Evolutionary conservation across 1,284 basidiomycete genomes (phyloP).

Genomic region (Peniophora sp.): DNA sequence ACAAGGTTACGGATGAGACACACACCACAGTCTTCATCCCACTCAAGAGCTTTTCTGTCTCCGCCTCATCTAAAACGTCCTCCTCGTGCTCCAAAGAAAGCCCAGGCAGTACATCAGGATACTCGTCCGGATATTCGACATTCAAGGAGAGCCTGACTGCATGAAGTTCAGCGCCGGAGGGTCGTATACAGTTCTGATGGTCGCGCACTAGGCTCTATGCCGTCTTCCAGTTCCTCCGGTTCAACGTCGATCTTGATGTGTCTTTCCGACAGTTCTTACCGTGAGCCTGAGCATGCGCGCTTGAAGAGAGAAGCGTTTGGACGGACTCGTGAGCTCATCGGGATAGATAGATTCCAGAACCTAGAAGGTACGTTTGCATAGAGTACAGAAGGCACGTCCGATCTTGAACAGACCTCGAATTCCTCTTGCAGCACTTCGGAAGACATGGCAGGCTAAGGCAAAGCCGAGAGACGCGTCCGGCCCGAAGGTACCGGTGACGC

Average conservation of each 20-base stretch:
- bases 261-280: slow-evolving; percentile 76
- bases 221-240: slow-evolving; percentile 71
- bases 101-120: slow-evolving; percentile 74
- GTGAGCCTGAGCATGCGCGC: slow-evolving; percentile 40
- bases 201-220: slow-evolving; percentile 52
- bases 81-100: slow-evolving; percentile 63
- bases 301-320: slow-evolving; percentile 14
- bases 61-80: slow-evolving; percentile 59
- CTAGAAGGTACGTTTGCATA: slow-evolving; percentile 29
- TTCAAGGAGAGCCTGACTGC: slow-evolving; percentile 73
- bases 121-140: slow-evolving; percentile 63
- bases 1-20: slow-evolving; percentile 13
- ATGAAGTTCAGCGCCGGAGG: slow-evolving; percentile 14
- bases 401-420: slow-evolving; percentile 61
- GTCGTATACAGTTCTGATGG: background rate
- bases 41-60: slow-evolving; percentile 46
- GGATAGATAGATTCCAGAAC: slow-evolving; percentile 96
- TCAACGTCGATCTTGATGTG: slow-evolving; percentile 83
- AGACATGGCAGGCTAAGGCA: slow-evolving; percentile 33
- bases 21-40: slow-evolving; percentile 62
- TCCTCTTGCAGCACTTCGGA: slow-evolving; percentile 69
- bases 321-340: slow-evolving; percentile 87
- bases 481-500: background rate
- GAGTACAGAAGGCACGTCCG: slow-evolving; percentile 5
- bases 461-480: slow-evolving; percentile 4